Base-by-base conservation (phyloP, 345 rosid genomes). In the Boechera divaricarpa region DNA sequence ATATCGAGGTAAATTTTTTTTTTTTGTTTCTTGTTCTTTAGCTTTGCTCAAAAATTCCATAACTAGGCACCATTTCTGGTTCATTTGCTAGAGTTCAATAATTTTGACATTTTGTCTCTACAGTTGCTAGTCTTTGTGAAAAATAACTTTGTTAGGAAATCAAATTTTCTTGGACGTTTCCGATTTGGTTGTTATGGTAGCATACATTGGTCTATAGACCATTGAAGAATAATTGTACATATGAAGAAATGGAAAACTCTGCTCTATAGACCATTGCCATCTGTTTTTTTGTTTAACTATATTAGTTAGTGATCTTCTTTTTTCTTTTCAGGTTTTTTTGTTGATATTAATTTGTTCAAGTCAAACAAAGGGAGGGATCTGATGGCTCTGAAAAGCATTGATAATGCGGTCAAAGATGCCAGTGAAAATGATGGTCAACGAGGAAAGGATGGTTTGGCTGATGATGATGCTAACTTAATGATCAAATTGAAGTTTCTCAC, bases 401-500 rank as follows among this genome's bases (percentile, higher is more conserved):
- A 74, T 47, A 72, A 70, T 70, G 35, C 73, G 0, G 79, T 60
- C 66, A 89, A 66, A 53, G 84, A 72, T 80, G 69, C 74, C 69
- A 80, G 77, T 78, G 90, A 83, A 69, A 75, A 67, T 80, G 77
- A 78, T 74, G 74, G 80, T 72, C 51, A 51, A 56, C 60, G 75
- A 47, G 67, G 77, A 69, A 76, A 60, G 57, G 87, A 84, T 69
- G 85, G 78, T 77, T 86, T 95, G 80, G 94, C 94, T 51, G 93
- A 90, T 79, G 93, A 86, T 53, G 98, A 94, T 83, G 85, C 94
- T 69, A 92, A 92, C 83, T 73, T 94, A 69, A 94, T 94, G 99
- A 90, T 92, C 75, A 94, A 94, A 84, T 33, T 94, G 78, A 94
- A 94, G 79, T 90, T 94, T 71, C 99, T 94, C 58, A 86, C 98